A percentile compares a stretch with the other conserved stretches of the same genome.
Conservation (phyloP, 495 filamentous ascomycete species). For the Xanthoparmelia taractica region DNA sequence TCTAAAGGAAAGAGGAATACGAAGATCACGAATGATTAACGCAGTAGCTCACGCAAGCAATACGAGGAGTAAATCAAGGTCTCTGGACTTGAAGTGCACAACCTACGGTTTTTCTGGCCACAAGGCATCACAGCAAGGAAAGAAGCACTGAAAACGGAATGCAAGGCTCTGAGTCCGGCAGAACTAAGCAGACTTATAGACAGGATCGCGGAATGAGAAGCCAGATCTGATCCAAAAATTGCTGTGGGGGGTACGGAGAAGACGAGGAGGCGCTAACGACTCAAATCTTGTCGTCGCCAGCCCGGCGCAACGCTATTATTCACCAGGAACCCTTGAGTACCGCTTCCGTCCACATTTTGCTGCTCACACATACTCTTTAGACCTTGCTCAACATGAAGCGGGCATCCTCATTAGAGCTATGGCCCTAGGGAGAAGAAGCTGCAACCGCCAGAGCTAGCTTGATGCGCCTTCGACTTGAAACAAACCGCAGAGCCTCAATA, state of each 20-base stretch:
- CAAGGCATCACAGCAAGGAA: not conserved
- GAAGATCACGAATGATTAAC: not conserved
- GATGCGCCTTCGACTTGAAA: not conserved
- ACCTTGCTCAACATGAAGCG: not conserved
- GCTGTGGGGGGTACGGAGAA: not conserved
- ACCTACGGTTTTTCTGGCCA: not conserved
- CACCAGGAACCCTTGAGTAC: not conserved
- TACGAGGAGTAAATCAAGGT: not conserved
- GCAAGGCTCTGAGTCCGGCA: not conserved
- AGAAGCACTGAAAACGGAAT: not conserved
- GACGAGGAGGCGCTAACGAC: not conserved
- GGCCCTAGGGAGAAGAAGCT: not conserved
- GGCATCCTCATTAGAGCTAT: not conserved
- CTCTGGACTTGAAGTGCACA: not conserved
- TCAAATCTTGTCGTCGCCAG: not conserved
- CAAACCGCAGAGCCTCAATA: slow-evolving; percentile 4
- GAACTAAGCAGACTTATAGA: not conserved
- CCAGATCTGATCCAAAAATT: too few relatives aligned
- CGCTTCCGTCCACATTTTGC: not conserved
- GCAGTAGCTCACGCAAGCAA: not conserved
- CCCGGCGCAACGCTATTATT: not conserved
- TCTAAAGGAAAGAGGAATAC: not conserved
- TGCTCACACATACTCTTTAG: not conserved
- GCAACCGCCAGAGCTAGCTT: not conserved
- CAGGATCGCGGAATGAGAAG: not conserved